Base-by-base conservation (phyloP, 805 yeast species). In the Saccharomycopsis sp. region DNA sequence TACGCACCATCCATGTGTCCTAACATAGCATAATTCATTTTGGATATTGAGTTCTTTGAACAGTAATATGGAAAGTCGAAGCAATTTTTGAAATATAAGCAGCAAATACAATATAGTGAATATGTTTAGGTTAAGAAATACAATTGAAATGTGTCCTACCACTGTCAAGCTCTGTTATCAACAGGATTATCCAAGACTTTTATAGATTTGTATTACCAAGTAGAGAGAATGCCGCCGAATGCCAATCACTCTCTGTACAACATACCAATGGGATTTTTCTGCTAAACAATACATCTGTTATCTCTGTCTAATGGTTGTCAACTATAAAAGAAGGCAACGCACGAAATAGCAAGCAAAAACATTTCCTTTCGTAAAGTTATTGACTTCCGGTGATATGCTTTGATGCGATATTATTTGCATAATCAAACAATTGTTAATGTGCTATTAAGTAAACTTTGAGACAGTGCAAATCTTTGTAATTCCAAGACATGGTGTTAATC, bases 1-100 rank as follows among this genome's bases (percentile, higher is more conserved):
- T 44, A 44, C 22, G 49, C 12, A 7, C 20, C 5, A 44, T 44
- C 49, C 22, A 19, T 44, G 22, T 44, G 22, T 17, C 22, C 49
- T 44, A 44, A 44, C 49, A 44, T 44, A 44, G 49, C 49, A 44
- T 44, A 44, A 17, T 44, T 44, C 49, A 44, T 44, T 44, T 44
- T 44, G 49, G 12, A 7, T 44, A 12, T 29, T 12, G 38, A n/a
- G n/a, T n/a, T n/a, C n/a, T n/a, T n/a, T n/a, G 5, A 29, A 29
- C 12, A 7, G 12, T 29, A 29, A 29, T 5, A 29, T 29, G 38
- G 5, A 29, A 29, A 29, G 38, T 29, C 12, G 38, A 29, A 7
- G 38, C 38, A 12, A 29, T 29, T 29, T 29, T 29, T 29, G 38
- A 12, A 7, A 29, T 7, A 29, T 29, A 29, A 12, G 38, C 12